Conservation (phyloP, 768 basidiomycete genomes). For the Podaxis rugospora region DNA sequence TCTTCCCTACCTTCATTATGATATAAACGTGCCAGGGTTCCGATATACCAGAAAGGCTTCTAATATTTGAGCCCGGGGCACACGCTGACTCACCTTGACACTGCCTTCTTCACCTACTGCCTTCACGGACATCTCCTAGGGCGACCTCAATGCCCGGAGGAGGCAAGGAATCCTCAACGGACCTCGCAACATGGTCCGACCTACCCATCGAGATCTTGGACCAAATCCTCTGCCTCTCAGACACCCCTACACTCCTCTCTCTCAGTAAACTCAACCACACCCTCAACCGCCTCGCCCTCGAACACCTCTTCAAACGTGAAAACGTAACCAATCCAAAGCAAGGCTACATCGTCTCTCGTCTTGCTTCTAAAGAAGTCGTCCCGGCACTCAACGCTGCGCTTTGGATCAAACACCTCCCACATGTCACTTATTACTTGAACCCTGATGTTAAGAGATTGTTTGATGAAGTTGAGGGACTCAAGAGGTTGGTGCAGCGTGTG, state of each 20-base stretch:
- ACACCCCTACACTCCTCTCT: background rate
- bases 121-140: background rate
- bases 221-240: background rate
- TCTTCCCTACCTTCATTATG: too few species aligned
- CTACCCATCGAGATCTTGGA: constrained; percentile 1
- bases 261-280: background rate
- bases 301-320: background rate
- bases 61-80: too few species aligned
- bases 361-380: background rate
- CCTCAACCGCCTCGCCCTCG: background rate
- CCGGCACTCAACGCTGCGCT: background rate
- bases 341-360: background rate
- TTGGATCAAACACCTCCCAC: background rate
- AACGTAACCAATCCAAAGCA: background rate
- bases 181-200: background rate
- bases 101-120: too few species aligned
- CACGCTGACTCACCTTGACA: too few species aligned
- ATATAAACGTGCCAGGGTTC: too few species aligned
- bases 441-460: background rate
- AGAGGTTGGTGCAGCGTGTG: background rate
- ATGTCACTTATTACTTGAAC: background rate
- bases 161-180: background rate
- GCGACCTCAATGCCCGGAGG: too few species aligned
- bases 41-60: too few species aligned
- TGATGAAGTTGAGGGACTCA: background rate